These are phyloP conservation scores for Geotrichum macrosporum DNA, from an alignment of 1,139 yeast species.

Conservation along the genomic window DNA sequence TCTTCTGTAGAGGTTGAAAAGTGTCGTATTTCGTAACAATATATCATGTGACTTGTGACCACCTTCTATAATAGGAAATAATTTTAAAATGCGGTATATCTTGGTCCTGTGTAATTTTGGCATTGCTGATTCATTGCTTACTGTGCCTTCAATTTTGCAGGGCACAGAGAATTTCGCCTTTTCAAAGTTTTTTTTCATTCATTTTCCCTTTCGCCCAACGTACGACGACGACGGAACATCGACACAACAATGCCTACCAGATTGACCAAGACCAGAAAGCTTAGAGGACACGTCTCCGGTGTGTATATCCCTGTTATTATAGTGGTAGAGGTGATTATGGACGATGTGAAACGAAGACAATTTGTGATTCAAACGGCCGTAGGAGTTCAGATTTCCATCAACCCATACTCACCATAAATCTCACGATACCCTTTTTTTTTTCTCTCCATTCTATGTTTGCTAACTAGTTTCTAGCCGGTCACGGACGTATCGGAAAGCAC, in stretches of 20 bases:
- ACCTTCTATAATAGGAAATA: conserved; percentile 2
- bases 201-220: conserved; percentile 6
- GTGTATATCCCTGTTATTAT: conserved; percentile 22
- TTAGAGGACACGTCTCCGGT: conserved; percentile 99
- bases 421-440: too few relatives aligned
- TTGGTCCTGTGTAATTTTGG: background rate
- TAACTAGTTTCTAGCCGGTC: conserved; percentile 70
- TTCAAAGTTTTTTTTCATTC: conserved; percentile 4
- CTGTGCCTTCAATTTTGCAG: background rate
- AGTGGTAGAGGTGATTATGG: too few relatives aligned
- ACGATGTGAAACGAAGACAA: too few relatives aligned
- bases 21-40: background rate
- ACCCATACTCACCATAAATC: too few relatives aligned
- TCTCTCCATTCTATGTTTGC: too few relatives aligned
- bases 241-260: conserved; percentile 54
- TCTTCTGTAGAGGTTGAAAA: too few relatives aligned
- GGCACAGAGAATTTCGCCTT: background rate
- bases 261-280: conserved; percentile 99
- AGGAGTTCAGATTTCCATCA: too few relatives aligned
- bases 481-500: conserved; percentile 99
- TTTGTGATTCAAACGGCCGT: too few relatives aligned
- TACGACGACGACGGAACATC: conserved; percentile 21
- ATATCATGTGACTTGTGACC: background rate
- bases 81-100: background rate
- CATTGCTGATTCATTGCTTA: background rate